Base-by-base conservation (phyloP, 2,329 filamentous ascomycete species). In the Sclerotinia sclerotiorum region DNA sequence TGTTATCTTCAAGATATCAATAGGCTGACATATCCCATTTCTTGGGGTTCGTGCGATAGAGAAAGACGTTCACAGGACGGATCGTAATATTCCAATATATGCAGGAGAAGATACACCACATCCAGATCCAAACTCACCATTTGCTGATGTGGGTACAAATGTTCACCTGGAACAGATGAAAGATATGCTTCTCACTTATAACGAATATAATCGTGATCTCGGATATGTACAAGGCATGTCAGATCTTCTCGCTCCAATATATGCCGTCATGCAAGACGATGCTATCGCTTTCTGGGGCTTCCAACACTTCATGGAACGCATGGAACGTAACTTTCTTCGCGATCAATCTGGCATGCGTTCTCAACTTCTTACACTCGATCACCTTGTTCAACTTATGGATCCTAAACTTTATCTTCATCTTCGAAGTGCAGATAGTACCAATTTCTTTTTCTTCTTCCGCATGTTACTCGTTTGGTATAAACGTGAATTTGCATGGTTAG, bases 381-480 rank as follows among this genome's bases (percentile, higher is more conserved):
- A 99, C 72, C 88, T 99, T 0, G 93, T 98, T 17, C 93, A 97
- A 77, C 92, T 99, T 68, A 94, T 99, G 88, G 95, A 99, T 73
- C 95, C 96, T 0, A 91, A 93, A 77, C 87, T 99, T 10, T 98
- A 97, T 80, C 84, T 91, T 2, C 95, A 99, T 75, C 86, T 99
- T 0, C 88, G 97, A 78, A 89, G 87, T 21, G 92, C 94, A 27
- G 96, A 99, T 76, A 96, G 91, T 76, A 99, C 95, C 32, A 99
- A 99, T 79, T 99, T 99, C 80, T 99, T 99, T 81, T 99, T 99
- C 83, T 98, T 99, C 83, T 99, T 98, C 87, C 91, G 95, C 70
- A 98, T 98, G 95, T 84, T 99, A 46, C 84, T 99, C 1, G 95
- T 99, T 13, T 99, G 95, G 95, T 99, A 95, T 80, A 99, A 99